Evolutionary conservation across 202 grass and related monocot species (phyloP).

Genomic region (Elaeis oleifera): DNA sequence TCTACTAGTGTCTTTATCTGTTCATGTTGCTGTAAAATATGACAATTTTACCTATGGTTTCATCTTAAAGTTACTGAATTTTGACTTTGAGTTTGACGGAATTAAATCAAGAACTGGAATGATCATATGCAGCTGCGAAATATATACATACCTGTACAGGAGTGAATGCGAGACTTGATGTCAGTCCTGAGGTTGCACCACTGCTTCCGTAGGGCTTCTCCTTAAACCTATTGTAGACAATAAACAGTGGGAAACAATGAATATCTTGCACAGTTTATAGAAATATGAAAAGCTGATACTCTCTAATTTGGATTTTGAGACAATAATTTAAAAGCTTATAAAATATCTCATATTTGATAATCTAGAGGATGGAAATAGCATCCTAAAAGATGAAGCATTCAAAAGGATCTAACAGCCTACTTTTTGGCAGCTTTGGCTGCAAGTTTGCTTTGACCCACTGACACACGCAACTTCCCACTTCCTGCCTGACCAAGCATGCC

Average conservation of each 20-base stretch:
- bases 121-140: not conserved
- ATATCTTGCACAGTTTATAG: no score
- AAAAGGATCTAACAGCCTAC: constrained; percentile 24
- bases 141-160: constrained; percentile 58
- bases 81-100: not conserved
- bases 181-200: constrained; percentile 72
- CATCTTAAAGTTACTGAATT: not conserved
- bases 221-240: constrained; percentile 47
- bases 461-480: constrained; percentile 68
- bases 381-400: constrained; percentile 2
- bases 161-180: constrained; percentile 80
- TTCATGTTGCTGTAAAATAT: no score
- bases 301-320: not conserved
- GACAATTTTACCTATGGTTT: no score
- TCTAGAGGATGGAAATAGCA: not conserved
- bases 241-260: no score
- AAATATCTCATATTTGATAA: constrained; percentile 1
- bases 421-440: constrained; percentile 75
- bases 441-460: constrained; percentile 75
- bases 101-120: not conserved
- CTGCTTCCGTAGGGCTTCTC: constrained; percentile 74
- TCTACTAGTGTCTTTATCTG: no score
- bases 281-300: constrained; percentile 3
- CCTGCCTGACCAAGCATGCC: constrained; percentile 81
- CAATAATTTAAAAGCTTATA: not conserved